phyloP scores from a whole-genome alignment of 805 yeast genomes.

The Metschnikowia proteae region DNA sequence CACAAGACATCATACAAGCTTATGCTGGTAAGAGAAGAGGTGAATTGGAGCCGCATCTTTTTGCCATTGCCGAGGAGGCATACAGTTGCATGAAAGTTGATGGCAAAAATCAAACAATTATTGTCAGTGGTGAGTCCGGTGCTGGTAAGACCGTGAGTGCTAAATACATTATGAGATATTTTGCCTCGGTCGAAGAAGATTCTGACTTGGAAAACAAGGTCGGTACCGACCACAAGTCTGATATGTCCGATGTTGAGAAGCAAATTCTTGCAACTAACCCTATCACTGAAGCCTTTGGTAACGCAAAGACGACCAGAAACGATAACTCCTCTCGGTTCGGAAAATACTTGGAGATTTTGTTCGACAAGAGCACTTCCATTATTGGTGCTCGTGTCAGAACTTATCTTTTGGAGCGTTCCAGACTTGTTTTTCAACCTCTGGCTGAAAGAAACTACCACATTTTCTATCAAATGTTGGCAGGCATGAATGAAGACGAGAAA shows the following conservation, averaged over 20 bases:
- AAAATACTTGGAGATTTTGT: constrained; percentile 87
- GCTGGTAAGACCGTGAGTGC: constrained; percentile 99
- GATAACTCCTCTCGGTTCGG: constrained; percentile 98
- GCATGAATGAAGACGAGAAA: constrained; percentile 57
- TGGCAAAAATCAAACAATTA: constrained; percentile 85
- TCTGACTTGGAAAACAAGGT: constrained; percentile 29
- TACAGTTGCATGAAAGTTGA: constrained; percentile 91
- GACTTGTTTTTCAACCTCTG: constrained; percentile 88
- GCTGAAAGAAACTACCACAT: constrained; percentile 94
- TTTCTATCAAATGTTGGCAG: constrained; percentile 83
- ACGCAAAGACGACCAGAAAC: constrained; percentile 95
- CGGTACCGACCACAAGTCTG: constrained; percentile 42
- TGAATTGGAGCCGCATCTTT: constrained; percentile 93
- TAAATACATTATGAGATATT: constrained; percentile 94
- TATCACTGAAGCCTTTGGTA: constrained; percentile 97
- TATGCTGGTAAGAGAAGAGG: constrained; percentile 92
- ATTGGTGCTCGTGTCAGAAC: constrained; percentile 95
- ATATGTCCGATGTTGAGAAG: constrained; percentile 87
- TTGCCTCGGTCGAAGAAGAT: constrained; percentile 81
- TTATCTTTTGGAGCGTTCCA: constrained; percentile 85
- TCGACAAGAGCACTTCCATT: constrained; percentile 69
- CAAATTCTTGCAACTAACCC: constrained; percentile 96
- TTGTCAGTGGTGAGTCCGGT: constrained; percentile 96
- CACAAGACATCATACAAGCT: constrained; percentile 90
- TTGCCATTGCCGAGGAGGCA: constrained; percentile 97